Percentiles rank a stretch among this genome's conserved stretches.
phyloP scores from a whole-genome alignment of 2,329 filamentous ascomycete genomes.

The Zarea fungicola region DNA sequence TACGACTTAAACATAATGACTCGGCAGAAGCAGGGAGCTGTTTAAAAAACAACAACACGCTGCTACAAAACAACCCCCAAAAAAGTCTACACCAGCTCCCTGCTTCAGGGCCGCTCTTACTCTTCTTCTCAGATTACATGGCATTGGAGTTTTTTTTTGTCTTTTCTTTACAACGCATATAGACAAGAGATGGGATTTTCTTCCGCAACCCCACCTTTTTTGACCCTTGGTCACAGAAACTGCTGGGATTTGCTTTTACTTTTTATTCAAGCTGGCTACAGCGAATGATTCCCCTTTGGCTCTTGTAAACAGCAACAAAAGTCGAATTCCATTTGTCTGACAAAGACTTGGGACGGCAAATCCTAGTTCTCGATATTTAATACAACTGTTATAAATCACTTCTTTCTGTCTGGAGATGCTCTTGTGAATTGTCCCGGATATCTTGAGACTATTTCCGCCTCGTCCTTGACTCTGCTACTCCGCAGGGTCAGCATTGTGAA shows the following conservation, averaged over 20 bases:
- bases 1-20: slow-evolving; percentile 10
- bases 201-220: not conserved
- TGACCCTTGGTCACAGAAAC: not conserved
- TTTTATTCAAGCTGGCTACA: not conserved
- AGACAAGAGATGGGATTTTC: not conserved
- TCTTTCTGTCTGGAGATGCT: not conserved
- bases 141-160: slow-evolving; percentile 6
- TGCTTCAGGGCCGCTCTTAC: slow-evolving; percentile 3
- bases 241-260: not conserved
- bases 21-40: slow-evolving; percentile 5
- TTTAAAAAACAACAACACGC: not conserved
- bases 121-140: slow-evolving; percentile 6
- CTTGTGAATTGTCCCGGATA: too few relatives aligned
- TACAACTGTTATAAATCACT: not conserved
- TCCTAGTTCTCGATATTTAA: slow-evolving; percentile 1
- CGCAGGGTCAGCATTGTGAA: too few relatives aligned
- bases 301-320: slow-evolving; percentile 1
- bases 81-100: not conserved
- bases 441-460: not conserved
- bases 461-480: not conserved
- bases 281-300: slow-evolving; percentile 5
- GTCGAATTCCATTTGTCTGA: not conserved
- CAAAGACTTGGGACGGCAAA: slow-evolving; percentile 2
- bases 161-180: not conserved
- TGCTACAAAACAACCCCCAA: not conserved